Base-by-base conservation (phyloP, 257 asterid genomes). In the Ocimum tenuiflorum region DNA sequence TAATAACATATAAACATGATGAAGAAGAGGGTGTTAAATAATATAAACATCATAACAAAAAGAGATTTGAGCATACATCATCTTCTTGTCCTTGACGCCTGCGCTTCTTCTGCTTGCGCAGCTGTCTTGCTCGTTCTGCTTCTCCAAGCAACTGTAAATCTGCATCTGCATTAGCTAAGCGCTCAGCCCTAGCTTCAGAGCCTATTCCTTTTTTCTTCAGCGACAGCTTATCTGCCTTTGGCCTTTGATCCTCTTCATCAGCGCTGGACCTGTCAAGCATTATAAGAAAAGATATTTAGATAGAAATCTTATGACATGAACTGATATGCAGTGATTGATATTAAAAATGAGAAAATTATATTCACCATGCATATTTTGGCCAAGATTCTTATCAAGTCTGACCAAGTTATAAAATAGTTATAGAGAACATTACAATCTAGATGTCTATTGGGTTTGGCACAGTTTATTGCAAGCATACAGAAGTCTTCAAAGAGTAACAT, bases 41-140 rank as follows among this genome's bases (percentile, higher is more conserved):
- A 69, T 23, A 29, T 13, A 57, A 56, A 7, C 53, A 57, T 17
- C 14, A 71, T 4, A 42, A 59, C 19, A 17, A 17, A 10, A 9
- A 41, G 38, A 49, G 48, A 7, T 13, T 33, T 55, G 35, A 58
- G 74, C 84, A 66, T 79, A 86, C 99, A 47, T 90, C 99, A 29
- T 94, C 96, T 77, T 94, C 99, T 9, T 85, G 97, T 49, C 99
- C 97, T 70, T 81, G 92, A 52, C 89, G 94, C 75, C 96, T 86
- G 35, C 99, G 95, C 75, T 73, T 85, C 81, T 90, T 94, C 80
- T 86, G 97, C 85, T 88, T 94, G 68, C 77, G 70, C 73, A 84
- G 76, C 52, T 75, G 95, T 77, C 96, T 85, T 71, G 81, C 91
- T 42, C 96, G 80, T 78, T 94, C 99, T 50, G 91, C 94, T 63